Percentiles rank a stretch among this genome's conserved stretches.
These are phyloP conservation scores for Viola odorata DNA, from an alignment of 345 rosid species.

Conservation along the genomic window DNA sequence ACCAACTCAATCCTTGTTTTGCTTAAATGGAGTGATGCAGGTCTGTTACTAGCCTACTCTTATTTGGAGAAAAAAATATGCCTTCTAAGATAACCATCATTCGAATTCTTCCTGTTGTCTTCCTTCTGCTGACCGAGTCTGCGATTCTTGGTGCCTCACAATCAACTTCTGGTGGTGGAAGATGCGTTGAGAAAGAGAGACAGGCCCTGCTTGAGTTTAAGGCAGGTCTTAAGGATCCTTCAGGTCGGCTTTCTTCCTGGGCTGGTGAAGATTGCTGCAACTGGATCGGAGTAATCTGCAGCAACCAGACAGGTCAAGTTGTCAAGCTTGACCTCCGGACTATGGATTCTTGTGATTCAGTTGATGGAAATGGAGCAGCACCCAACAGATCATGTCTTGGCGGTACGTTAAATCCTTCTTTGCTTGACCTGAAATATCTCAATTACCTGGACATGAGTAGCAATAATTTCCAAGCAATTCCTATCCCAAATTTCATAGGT, in stretches of 20 bases:
- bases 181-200: constrained; percentile 21
- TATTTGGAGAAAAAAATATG: too few species aligned
- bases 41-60: too few species aligned
- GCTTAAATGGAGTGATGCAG: too few species aligned
- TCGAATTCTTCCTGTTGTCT: not conserved
- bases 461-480: constrained; percentile 20
- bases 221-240: constrained; percentile 13
- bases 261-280: constrained; percentile 24
- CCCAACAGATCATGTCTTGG: constrained; percentile 5
- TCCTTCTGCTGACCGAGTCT: not conserved
- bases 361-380: not conserved
- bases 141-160: not conserved
- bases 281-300: constrained; percentile 27
- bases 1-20: too few species aligned
- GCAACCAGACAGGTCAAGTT: constrained; percentile 18
- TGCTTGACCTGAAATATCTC: constrained; percentile 14
- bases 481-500: constrained; percentile 27
- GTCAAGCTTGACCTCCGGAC: constrained; percentile 13
- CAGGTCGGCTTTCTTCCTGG: constrained; percentile 27
- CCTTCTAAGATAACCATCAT: too few species aligned
- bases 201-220: constrained; percentile 25
- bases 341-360: not conserved
- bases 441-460: constrained; percentile 26
- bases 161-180: not conserved
- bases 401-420: constrained; percentile 26